A percentile compares a stretch with the other conserved stretches of the same genome.
phyloP scores from a whole-genome alignment of 2,329 filamentous ascomycete species.

The Neonectria hederae region DNA sequence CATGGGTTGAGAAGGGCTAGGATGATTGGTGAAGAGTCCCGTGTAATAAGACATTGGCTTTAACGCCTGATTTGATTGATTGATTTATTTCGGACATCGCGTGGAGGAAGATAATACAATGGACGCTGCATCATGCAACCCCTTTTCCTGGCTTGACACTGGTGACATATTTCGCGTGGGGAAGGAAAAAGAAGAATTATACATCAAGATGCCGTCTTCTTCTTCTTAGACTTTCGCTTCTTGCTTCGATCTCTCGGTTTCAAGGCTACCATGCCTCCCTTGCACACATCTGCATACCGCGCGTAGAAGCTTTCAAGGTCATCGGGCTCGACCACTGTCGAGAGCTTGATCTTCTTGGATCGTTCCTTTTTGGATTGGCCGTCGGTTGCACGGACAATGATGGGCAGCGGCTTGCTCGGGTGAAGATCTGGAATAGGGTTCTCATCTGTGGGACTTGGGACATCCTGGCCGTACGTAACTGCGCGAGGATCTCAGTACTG shows the following conservation, averaged over 20 bases:
- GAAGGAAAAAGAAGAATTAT: not conserved
- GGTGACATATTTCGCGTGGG: not conserved
- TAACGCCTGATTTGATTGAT: conserved; percentile 20
- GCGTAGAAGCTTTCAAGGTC: conserved; percentile 83
- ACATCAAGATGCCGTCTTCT: conserved; percentile 58
- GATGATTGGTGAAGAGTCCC: not conserved
- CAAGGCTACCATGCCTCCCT: conserved; percentile 84
- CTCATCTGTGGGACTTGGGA: conserved; percentile 54
- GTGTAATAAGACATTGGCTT: conserved; percentile 13
- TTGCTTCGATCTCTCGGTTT: conserved; percentile 95
- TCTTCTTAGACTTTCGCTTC: conserved; percentile 80
- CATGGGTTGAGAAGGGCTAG: not conserved
- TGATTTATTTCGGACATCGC: conserved; percentile 14
- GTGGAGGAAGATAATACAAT: conserved; percentile 31
- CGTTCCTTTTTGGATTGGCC: conserved; percentile 72
- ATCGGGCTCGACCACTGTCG: conserved; percentile 81
- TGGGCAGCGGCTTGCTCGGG: conserved; percentile 68
- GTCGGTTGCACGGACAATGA: conserved; percentile 87
- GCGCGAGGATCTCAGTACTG: conserved; percentile 21
- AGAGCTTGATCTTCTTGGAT: conserved; percentile 74
- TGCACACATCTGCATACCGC: conserved; percentile 90
- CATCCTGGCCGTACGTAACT: conserved; percentile 58
- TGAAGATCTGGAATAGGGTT: conserved; percentile 69
- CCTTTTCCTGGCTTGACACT: not conserved
- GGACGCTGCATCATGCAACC: conserved; percentile 9